Percentiles rank a stretch among this genome's conserved stretches.
Conservation (phyloP, 768 basidiomycete genomes). For the Galerina sulciceps region DNA sequence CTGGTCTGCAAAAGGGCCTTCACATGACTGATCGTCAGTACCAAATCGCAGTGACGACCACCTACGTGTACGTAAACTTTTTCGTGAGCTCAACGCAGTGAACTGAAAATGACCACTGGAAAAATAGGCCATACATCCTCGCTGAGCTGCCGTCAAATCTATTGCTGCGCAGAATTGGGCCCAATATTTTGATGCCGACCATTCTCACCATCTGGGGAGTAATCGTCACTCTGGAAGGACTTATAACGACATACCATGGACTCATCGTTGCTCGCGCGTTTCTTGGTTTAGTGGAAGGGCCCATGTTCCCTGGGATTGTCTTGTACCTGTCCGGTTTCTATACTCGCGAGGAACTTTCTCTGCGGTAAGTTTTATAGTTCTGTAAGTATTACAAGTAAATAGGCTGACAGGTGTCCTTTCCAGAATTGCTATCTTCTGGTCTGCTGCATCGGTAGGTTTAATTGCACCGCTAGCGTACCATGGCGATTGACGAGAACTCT, state of each 20-base stretch:
- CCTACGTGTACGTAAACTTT: conserved; percentile 28
- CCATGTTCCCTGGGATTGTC: conserved; percentile 42
- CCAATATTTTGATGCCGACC: conserved; percentile 50
- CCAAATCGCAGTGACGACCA: conserved; percentile 34
- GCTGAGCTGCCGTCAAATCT: conserved; percentile 55
- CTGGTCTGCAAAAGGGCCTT: conserved; percentile 50
- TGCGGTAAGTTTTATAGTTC: conserved; percentile 28
- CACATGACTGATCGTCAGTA: conserved; percentile 42
- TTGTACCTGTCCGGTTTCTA: conserved; percentile 47
- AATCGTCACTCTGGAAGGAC: conserved; percentile 32
- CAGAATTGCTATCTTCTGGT: conserved; percentile 46
- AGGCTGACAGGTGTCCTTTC: neutral
- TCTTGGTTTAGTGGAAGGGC: conserved; percentile 59
- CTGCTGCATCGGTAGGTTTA: conserved; percentile 37
- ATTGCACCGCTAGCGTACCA: conserved; percentile 12
- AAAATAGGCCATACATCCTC: conserved; percentile 42
- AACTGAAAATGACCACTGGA: neutral
- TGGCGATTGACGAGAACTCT: neutral
- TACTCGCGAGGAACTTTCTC: conserved; percentile 35
- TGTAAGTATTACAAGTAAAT: neutral
- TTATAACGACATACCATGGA: conserved; percentile 49
- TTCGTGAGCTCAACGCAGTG: neutral
- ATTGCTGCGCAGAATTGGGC: conserved; percentile 45
- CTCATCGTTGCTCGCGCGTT: conserved; percentile 57
- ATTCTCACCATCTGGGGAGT: conserved; percentile 36